A percentile compares a stretch with the other conserved stretches of the same genome.
These are phyloP conservation scores for Solanum stenotomum DNA, from an alignment of 257 asterid species.

Conservation along the genomic window DNA sequence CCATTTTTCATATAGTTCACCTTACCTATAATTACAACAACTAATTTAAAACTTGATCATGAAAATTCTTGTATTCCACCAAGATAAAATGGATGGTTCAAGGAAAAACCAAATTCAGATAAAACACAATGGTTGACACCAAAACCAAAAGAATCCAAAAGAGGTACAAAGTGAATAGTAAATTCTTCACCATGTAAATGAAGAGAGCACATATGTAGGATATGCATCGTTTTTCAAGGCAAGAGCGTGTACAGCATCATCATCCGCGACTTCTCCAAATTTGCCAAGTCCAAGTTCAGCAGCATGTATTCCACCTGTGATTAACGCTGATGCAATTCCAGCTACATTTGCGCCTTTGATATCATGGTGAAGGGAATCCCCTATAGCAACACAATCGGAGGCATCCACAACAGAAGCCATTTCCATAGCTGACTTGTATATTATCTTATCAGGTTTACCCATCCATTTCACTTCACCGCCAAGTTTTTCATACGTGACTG, in stretches of 20 bases:
- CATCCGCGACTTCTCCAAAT: constrained; percentile 60
- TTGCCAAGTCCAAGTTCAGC: constrained; percentile 61
- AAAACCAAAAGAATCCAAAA: not conserved
- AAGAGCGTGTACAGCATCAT: constrained; percentile 48
- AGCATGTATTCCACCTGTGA: constrained; percentile 79
- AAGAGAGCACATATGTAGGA: constrained; percentile 73
- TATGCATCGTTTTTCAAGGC: constrained; percentile 47
- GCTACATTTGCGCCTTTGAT: constrained; percentile 81
- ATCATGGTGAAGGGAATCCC: constrained; percentile 96
- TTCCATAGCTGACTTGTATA: constrained; percentile 70
- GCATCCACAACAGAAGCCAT: constrained; percentile 57
- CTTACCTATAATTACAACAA: not conserved
- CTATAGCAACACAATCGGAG: constrained; percentile 79
- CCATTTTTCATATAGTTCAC: not conserved
- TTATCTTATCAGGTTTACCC: constrained; percentile 97
- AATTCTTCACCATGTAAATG: constrained; percentile 65
- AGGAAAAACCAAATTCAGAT: not conserved
- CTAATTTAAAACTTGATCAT: not conserved
- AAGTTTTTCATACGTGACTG: constrained; percentile 74
- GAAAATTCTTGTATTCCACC: not conserved
- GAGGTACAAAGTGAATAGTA: not conserved
- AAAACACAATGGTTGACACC: not conserved
- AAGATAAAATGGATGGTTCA: not conserved
- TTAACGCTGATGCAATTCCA: constrained; percentile 57
- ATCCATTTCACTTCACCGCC: constrained; percentile 99